Evolutionary conservation across 441 rosid genomes (phyloP).

Genomic region (Syzygium malaccense): DNA sequence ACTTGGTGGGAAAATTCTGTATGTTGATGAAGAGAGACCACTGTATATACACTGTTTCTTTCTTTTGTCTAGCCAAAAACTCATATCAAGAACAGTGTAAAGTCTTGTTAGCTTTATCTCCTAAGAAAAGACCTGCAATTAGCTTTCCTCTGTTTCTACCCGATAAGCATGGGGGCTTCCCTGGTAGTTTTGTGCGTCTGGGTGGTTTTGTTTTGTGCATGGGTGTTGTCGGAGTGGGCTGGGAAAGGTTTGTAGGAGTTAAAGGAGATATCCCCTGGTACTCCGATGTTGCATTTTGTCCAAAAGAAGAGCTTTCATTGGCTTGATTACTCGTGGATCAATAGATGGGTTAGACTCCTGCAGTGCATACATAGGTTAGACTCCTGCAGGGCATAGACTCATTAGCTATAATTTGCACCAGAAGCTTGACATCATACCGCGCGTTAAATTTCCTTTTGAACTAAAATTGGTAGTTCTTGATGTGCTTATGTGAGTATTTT

Average conservation of each 20-base stretch:
- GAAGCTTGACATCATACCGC: background rate
- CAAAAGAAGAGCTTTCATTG: background rate
- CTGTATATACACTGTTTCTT: background rate
- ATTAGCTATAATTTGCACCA: background rate
- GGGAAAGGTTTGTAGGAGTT: background rate
- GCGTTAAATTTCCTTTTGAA: background rate
- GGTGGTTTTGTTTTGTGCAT: background rate
- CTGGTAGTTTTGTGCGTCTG: background rate
- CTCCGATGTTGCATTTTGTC: background rate
- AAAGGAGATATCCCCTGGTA: background rate
- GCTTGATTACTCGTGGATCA: background rate
- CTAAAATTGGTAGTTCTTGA: background rate
- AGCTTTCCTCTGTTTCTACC: background rate
- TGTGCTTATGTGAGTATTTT: background rate
- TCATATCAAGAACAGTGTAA: background rate
- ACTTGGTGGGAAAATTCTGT: background rate
- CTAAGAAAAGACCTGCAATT: background rate
- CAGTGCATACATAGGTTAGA: background rate
- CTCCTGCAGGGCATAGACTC: background rate
- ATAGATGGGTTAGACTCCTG: background rate
- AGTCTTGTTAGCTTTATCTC: background rate
- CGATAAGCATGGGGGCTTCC: background rate
- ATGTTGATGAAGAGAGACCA: background rate
- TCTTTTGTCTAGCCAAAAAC: background rate
- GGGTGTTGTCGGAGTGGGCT: background rate